Conservation (phyloP, 768 basidiomycete genomes). For the Tricholoma matsutake region DNA sequence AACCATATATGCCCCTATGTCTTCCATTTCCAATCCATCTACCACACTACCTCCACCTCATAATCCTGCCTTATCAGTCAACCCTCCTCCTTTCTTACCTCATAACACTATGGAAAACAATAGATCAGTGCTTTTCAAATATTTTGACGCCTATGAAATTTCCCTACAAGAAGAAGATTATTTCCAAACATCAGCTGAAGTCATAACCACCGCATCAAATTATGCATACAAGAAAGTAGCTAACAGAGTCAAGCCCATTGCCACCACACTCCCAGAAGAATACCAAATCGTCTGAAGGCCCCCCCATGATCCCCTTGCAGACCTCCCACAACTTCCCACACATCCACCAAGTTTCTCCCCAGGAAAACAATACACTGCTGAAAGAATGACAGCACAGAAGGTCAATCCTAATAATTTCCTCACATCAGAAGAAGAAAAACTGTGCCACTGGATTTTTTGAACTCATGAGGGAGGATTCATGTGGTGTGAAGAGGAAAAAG, state of each 20-base stretch:
- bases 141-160: no score
- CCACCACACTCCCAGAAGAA: constrained; percentile 1
- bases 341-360: constrained; percentile 12
- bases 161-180: no score
- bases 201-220: no score
- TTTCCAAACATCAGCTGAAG: no score
- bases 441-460: neutral
- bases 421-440: neutral
- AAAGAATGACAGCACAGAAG: neutral
- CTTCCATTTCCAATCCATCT: no score
- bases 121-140: no score
- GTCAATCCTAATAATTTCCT: neutral
- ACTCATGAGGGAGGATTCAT: neutral
- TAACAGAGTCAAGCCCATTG: neutral
- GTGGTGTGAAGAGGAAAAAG: neutral
- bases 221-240: constrained; percentile 4
- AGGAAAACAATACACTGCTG: neutral
- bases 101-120: no score
- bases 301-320: constrained; percentile 9
- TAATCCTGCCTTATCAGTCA: no score
- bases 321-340: constrained; percentile 4
- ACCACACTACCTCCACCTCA: no score
- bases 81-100: no score
- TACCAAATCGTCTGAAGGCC: constrained; percentile 10
- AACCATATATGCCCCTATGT: no score